Evolutionary conservation across 2,329 filamentous ascomycete genomes (phyloP), one percentile per base, ranked within the genome.

Genomic region (Cercospora berteroae): DNA sequence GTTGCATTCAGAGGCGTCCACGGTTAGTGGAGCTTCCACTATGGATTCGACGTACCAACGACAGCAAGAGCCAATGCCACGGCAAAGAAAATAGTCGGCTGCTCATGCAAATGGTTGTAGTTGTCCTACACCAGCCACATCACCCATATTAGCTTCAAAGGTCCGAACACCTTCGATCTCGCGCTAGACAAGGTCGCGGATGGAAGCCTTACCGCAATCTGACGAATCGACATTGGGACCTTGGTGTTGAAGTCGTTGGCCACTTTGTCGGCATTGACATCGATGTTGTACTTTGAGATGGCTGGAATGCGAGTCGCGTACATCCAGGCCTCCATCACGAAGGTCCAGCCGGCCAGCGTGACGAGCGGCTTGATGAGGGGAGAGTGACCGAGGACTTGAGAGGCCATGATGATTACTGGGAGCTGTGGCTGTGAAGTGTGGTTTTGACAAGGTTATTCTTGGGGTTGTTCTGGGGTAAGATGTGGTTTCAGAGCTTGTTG

Each of bases 31-130:
- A 18, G 16, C 13, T n/a, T 8, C 16, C n/a, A 18, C 39, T 16
- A 36, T 5, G 39, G 5, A 44, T 16, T 44, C n/a, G 3, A 27
- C 25, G 25, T 27, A 50, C 48, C 48, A 7, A 55, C 48, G 6
- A 55, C 18, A 2, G 77, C 76, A 16, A 81, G 66, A 1, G 75
- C 74, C 13, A 81, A 71, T 3, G 67, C 65, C 5, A 75, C 63
- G 8, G 79, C 79, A 69, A 81, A 82, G 72, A 81, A 81, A 44
- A 79, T 74, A 3, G 78, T 79, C 9, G 80, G 80, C 67, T 81
- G 79, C 70, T 82, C 79, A 63, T 78, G 72, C 44, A 81, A 73
- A 64, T 82, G 75, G 66, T 80, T 80, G 72, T 75, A 81, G 67
- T 81, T 81, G 55, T 58, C 55, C 55, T 58, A 58, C 55, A 58